phyloP scores from a whole-genome alignment of 2,329 filamentous ascomycete species.

The Cercospora beticola region DNA sequence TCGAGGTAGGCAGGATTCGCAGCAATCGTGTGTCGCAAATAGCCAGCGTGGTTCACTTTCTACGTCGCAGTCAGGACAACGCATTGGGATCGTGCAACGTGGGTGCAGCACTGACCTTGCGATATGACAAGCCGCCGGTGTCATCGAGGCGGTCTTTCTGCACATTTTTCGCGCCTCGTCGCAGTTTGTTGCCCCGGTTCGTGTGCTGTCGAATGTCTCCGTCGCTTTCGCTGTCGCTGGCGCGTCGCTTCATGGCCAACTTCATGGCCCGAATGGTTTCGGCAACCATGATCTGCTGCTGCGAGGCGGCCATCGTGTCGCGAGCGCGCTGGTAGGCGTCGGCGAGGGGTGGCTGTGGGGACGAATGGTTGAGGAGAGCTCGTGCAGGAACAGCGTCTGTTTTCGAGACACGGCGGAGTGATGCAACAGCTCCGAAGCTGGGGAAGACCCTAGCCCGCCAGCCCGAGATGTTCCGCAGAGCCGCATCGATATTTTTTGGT shows the following conservation, averaged over 20 bases:
- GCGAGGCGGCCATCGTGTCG: conserved; percentile 41
- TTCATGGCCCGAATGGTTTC: conserved; percentile 69
- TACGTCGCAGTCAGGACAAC: conserved; percentile 38
- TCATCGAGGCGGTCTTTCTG: conserved; percentile 68
- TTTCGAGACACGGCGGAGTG: neutral
- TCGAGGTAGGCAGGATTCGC: conserved; percentile 72
- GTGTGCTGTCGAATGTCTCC: conserved; percentile 66
- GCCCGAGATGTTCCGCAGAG: neutral
- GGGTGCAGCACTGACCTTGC: conserved; percentile 57
- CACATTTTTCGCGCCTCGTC: conserved; percentile 70
- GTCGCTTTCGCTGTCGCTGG: conserved; percentile 75
- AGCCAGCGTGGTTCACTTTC: conserved; percentile 72
- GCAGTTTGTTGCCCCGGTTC: conserved; percentile 77
- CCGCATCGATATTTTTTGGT: neutral
- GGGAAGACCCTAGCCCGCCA: conserved; percentile 42
- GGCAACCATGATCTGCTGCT: conserved; percentile 59
- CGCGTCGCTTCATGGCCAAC: conserved; percentile 62
- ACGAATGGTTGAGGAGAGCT: neutral
- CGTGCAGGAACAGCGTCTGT: neutral
- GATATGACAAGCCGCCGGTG: conserved; percentile 61
- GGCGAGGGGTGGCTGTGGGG: neutral
- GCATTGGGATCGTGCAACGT: neutral
- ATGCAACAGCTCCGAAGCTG: neutral
- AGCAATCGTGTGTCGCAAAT: conserved; percentile 69
- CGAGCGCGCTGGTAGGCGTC: neutral